Evolutionary conservation across 73 alveolate species (phyloP), one percentile per base, ranked within the genome.

Genomic region (Paraurostyla sp.): DNA sequence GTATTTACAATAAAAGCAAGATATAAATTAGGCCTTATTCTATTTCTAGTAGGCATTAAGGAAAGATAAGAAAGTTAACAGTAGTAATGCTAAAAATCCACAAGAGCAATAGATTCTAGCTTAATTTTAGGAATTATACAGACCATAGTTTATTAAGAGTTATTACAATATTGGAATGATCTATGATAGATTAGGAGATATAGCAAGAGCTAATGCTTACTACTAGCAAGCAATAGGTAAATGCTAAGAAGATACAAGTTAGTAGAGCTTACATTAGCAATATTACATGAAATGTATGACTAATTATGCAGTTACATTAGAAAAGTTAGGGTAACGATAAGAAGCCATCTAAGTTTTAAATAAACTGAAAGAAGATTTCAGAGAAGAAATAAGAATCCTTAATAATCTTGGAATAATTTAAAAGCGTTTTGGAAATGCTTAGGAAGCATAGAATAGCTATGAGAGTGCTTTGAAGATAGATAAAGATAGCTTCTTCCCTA

Each of bases 181-280:
- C 68, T 43, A 82, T 33, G 92, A 92, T 33, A 92, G 88, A 58
- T 83, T 90, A 30, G 97, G 97, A 22, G 91, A 82, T 15, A 59
- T 71, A 20, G 71, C 86, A 6, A 76, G 87, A 32, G 95, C 97
- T 0, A 76, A 60, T 6, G 71, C 60, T n/a, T 87, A 76, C 57
- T 93, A 93, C 50, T 58, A 86, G 71, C 56, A 78, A 36, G 94
- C 95, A 15, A 45, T 82, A 1, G 93, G 78, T 23, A 81, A 81
- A 41, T 57, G 69, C 49, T 32, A 40, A 23, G 88, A 76, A 33
- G 62, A 49, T n/a, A 52, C 48, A 23, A 22, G 60, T 65, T 13
- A 13, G 82, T 22, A 38, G 25, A 65, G 82, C 25, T 1, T 65
- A 42, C 32, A 65, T 1, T 38, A 32, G 25, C 7, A 32, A 4